Percentiles rank a stretch among this genome's conserved stretches.
These are phyloP conservation scores for Tolypocladium ovalisporum DNA, from an alignment of 2,329 filamentous ascomycete genomes.

Conservation along the genomic window DNA sequence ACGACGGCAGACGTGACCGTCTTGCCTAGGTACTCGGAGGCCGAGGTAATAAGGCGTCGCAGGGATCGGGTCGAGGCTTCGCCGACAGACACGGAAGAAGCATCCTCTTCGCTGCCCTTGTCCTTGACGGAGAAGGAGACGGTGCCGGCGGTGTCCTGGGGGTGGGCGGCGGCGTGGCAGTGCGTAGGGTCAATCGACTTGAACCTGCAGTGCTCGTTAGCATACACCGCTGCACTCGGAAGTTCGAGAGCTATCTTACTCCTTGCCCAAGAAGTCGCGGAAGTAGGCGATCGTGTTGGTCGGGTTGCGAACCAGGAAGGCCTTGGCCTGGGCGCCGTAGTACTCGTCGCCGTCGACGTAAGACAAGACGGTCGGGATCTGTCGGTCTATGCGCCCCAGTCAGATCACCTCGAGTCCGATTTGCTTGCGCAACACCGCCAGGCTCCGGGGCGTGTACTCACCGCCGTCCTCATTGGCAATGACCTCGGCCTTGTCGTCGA, in stretches of 20 bases:
- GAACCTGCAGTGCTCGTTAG: conserved; percentile 42
- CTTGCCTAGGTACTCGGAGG: conserved; percentile 87
- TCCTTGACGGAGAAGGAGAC: conserved; percentile 81
- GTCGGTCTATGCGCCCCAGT: conserved; percentile 57
- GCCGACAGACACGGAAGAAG: conserved; percentile 62
- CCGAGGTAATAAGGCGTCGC: conserved; percentile 68
- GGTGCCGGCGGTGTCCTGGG: conserved; percentile 58
- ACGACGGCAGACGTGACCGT: conserved; percentile 90
- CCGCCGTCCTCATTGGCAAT: conserved; percentile 99
- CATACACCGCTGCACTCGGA: neutral
- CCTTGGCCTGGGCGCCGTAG: conserved; percentile 90
- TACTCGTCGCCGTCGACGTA: conserved; percentile 96
- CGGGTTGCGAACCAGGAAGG: conserved; percentile 83
- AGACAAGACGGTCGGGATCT: conserved; percentile 89
- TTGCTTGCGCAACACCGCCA: neutral
- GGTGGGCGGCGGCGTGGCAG: conserved; percentile 87
- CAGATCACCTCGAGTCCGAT: neutral
- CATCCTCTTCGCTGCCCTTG: conserved; percentile 47
- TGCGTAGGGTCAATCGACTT: conserved; percentile 94
- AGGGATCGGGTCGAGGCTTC: conserved; percentile 82
- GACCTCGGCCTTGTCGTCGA: conserved; percentile 90
- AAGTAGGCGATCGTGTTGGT: conserved; percentile 93
- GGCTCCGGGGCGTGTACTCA: conserved; percentile 27
- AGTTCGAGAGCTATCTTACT: conserved; percentile 39
- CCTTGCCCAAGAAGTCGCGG: conserved; percentile 88